Evolutionary conservation across 2,329 filamentous ascomycete genomes (phyloP), one percentile per base, ranked within the genome.

Genomic region (Penicillium sclerotigenum): DNA sequence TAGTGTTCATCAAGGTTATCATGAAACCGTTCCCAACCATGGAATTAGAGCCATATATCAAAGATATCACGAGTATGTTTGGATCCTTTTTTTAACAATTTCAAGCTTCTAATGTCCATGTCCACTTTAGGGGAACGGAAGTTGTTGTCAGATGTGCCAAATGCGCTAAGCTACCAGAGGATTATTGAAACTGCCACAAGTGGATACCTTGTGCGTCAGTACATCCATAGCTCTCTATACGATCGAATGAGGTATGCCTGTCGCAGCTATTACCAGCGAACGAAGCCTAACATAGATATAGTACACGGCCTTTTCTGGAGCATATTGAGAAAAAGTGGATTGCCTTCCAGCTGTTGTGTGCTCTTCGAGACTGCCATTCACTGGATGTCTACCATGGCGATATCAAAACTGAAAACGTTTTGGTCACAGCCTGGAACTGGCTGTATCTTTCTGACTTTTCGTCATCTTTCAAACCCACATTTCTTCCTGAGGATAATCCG

Each of bases 341-440:
- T 48, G 90, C 93, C 0, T 99, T 96, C 67, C 94, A 99, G 77
- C 83, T 99, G 3, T 82, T 99, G 11, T 97, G 91, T 73, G 92
- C 90, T 3, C 79, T 99, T 56, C 87, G 92, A 54, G 95, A 99
- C 74, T 97, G 91, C 67, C 94, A 99, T 73, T 82, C 88, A 28
- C 83, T 88, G 45, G 90, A 95, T 66, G 82, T 99, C 49, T 97
- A 92, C 71, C 94, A 99, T 71, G 95, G 94, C 56, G 95, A 99
- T 70, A 97, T 99, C 79, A 99, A 99, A 79, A 94, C 93, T 1
- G 93, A 99, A 74, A 99, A 99, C 68, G 86, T 96, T 34, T 80
- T 99, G 46, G 93, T 99, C 48, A 99, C 94, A 0, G 97, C 94
- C 7, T 99, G 94, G 94, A 97, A 97, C 77, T 99, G 95, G 94